Conservation (phyloP, 225 moss, liverwort and hornwort species). For the Asterella californica region DNA sequence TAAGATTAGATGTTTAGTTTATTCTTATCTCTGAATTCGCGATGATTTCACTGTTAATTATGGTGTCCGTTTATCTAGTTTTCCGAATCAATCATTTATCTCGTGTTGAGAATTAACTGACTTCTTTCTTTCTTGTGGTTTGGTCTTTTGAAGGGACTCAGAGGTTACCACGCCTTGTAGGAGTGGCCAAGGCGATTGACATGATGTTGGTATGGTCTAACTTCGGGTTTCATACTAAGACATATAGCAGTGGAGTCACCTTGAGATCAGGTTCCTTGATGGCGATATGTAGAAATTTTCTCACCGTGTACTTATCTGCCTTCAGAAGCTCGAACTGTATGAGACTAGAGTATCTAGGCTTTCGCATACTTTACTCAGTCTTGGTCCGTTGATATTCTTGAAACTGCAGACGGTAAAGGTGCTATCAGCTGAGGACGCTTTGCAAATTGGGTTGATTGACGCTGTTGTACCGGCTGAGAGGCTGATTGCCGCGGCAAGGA, state of each 20-base stretch:
- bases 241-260: not conserved
- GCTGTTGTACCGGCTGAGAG: slow-evolving; percentile 56
- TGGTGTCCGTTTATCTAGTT: too few relatives aligned
- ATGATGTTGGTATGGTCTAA: slow-evolving; percentile 78
- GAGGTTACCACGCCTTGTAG: slow-evolving; percentile 85
- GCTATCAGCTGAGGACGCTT: slow-evolving; percentile 57
- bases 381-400: slow-evolving; percentile 11
- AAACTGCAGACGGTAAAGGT: slow-evolving; percentile 57
- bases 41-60: not conserved
- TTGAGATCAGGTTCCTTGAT: not conserved
- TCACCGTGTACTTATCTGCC: not conserved
- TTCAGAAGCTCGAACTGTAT: not conserved
- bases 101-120: not conserved
- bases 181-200: slow-evolving; percentile 68
- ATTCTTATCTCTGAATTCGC: not conserved
- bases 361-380: not conserved
- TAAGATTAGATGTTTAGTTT: slow-evolving; percentile 23
- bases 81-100: not conserved
- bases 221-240: not conserved
- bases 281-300: not conserved
- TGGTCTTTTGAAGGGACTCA: slow-evolving; percentile 59
- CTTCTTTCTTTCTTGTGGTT: not conserved
- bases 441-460: slow-evolving; percentile 64
- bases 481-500: slow-evolving; percentile 53
- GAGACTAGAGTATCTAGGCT: too few relatives aligned